A percentile compares a stretch with the other conserved stretches of the same genome.
These are phyloP conservation scores for Paragyromitra xinjiangensis DNA, from an alignment of 495 filamentous ascomycete species.

Conservation along the genomic window DNA sequence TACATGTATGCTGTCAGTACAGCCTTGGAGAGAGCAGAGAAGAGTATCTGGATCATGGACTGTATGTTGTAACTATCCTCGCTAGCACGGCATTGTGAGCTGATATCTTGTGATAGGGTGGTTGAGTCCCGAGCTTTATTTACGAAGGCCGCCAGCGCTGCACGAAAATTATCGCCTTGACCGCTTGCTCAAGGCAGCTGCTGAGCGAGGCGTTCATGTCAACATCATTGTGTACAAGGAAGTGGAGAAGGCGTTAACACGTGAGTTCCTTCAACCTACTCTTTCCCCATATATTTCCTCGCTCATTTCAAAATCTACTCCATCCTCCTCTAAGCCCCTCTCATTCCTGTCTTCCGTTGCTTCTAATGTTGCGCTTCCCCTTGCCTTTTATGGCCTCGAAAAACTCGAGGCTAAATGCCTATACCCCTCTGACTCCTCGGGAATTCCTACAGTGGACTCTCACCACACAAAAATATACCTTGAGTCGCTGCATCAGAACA, in stretches of 20 bases:
- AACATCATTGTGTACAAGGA: slow-evolving; percentile 98
- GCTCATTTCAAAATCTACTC: slow-evolving; percentile 17
- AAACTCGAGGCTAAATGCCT: slow-evolving; percentile 60
- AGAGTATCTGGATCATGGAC: slow-evolving; percentile 92
- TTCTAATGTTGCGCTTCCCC: slow-evolving; percentile 53
- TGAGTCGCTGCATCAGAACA: slow-evolving; percentile 83
- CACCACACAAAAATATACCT: slow-evolving; percentile 84
- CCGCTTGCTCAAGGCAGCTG: slow-evolving; percentile 85
- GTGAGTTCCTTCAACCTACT: slow-evolving; percentile 65
- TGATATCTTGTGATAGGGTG: slow-evolving; percentile 67
- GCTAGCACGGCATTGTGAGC: background rate
- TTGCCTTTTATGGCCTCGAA: slow-evolving; percentile 62
- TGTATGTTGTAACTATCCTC: slow-evolving; percentile 62
- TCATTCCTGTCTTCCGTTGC: slow-evolving; percentile 34
- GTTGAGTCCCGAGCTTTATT: slow-evolving; percentile 88
- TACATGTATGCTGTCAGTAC: slow-evolving; percentile 91
- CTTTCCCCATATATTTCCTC: slow-evolving; percentile 30
- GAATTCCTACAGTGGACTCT: slow-evolving; percentile 71
- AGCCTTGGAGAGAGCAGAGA: slow-evolving; percentile 81
- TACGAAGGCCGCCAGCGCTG: slow-evolving; percentile 81
- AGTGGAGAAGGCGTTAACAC: slow-evolving; percentile 82
- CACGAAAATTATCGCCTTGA: slow-evolving; percentile 89
- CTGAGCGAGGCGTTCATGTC: slow-evolving; percentile 84
- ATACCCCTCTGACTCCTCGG: slow-evolving; percentile 55
- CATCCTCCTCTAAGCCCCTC: slow-evolving; percentile 22